Conservation (phyloP, 2,329 filamentous ascomycete genomes). For the Exserohilum rostratum region DNA sequence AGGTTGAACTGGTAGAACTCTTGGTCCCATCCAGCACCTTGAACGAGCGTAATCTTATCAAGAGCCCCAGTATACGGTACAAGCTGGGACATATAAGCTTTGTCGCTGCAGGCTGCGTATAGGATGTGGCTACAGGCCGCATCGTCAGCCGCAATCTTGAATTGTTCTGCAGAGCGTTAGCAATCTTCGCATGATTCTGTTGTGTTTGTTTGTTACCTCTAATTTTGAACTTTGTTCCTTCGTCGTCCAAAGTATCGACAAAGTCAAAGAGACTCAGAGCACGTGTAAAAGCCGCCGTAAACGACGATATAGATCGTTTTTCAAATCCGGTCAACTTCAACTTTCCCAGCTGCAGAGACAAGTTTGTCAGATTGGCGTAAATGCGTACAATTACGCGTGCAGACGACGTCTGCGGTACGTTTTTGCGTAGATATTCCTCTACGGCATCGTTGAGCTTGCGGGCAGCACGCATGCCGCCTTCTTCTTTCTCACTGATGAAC, state of each 20-base stretch:
- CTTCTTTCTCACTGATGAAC: conserved; percentile 55
- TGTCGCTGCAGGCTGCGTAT: conserved; percentile 67
- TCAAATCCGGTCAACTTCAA: conserved; percentile 59
- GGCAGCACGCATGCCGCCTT: conserved; percentile 64
- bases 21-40: conserved; percentile 57
- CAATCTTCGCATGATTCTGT: conserved; percentile 5
- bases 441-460: conserved; percentile 60
- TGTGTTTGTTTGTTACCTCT: conserved; percentile 51
- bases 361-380: conserved; percentile 61
- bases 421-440: conserved; percentile 43
- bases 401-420: conserved; percentile 46
- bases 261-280: conserved; percentile 66
- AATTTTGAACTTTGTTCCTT: conserved; percentile 66
- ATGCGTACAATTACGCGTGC: conserved; percentile 63
- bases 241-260: conserved; percentile 65
- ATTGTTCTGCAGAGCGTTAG: conserved; percentile 15
- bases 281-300: conserved; percentile 63
- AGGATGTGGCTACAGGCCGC: conserved; percentile 69
- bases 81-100: conserved; percentile 63
- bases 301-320: conserved; percentile 62
- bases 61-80: conserved; percentile 58
- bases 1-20: conserved; percentile 62
- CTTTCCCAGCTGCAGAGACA: conserved; percentile 59
- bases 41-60: conserved; percentile 62
- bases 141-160: conserved; percentile 3